Percentiles rank a stretch among this genome's conserved stretches.
Conservation (phyloP, 2,329 filamentous ascomycete genomes). For the Volutella citrinella region DNA sequence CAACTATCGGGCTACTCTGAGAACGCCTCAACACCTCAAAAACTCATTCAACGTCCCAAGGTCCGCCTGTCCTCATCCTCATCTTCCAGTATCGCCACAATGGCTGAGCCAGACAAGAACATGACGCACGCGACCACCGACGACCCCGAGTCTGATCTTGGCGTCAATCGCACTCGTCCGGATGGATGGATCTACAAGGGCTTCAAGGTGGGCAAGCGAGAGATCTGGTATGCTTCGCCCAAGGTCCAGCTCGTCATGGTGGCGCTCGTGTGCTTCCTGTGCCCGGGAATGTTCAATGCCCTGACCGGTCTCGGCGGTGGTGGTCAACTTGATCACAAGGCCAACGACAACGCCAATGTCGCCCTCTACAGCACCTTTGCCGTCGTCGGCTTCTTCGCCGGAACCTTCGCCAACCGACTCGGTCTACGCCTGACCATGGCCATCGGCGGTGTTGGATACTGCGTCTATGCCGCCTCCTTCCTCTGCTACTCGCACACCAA, state of each 20-base stretch:
- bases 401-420: constrained; percentile 74
- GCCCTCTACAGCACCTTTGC: constrained; percentile 73
- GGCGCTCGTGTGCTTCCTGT: constrained; percentile 53
- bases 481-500: constrained; percentile 66
- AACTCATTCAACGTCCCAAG: not conserved
- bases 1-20: too few relatives aligned
- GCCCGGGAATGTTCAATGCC: constrained; percentile 72
- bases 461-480: constrained; percentile 69
- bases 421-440: constrained; percentile 67
- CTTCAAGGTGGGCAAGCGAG: constrained; percentile 50
- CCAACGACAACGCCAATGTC: constrained; percentile 62
- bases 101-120: constrained; percentile 21
- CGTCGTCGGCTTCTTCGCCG: constrained; percentile 66
- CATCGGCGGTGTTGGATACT: constrained; percentile 75
- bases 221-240: constrained; percentile 71
- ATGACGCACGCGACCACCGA: constrained; percentile 13
- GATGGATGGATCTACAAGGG: constrained; percentile 67
- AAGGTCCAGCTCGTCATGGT: constrained; percentile 70
- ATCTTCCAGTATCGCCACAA: not conserved
- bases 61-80: not conserved
- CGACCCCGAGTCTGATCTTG: constrained; percentile 10
- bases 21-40: not conserved
- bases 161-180: constrained; percentile 33
- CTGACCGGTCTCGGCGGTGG: constrained; percentile 63
- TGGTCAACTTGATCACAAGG: constrained; percentile 49